These are phyloP conservation scores for Cladosporium cucumerinum DNA, from an alignment of 2,329 filamentous ascomycete species.

Conservation along the genomic window DNA sequence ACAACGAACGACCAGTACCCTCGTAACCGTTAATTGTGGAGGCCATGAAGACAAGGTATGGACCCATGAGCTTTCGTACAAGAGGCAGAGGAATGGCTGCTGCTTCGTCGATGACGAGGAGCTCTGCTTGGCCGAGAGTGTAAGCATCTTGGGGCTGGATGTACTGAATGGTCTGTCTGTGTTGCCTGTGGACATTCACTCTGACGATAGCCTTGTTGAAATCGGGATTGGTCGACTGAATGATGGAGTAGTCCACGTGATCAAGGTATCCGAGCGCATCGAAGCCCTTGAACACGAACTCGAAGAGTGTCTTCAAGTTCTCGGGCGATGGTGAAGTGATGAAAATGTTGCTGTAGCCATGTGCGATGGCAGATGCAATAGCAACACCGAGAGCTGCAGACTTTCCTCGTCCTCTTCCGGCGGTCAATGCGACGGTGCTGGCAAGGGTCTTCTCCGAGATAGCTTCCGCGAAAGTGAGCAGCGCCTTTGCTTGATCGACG, in stretches of 20 bases:
- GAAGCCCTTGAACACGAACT: constrained; percentile 98
- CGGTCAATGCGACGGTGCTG: constrained; percentile 90
- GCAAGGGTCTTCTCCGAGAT: constrained; percentile 93
- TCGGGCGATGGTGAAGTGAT: constrained; percentile 97
- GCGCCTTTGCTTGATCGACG: constrained; percentile 90
- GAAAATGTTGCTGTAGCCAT: constrained; percentile 99
- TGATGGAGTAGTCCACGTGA: constrained; percentile 95
- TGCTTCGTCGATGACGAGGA: constrained; percentile 95
- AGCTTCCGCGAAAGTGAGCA: constrained; percentile 94
- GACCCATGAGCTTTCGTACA: constrained; percentile 90
- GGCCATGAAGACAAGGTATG: constrained; percentile 97
- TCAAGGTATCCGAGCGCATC: constrained; percentile 91
- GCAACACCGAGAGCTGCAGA: constrained; percentile 93
- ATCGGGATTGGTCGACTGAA: constrained; percentile 95
- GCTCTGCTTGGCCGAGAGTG: constrained; percentile 87
- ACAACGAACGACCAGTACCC: constrained; percentile 90
- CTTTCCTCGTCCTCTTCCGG: constrained; percentile 91
- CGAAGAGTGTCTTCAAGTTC: constrained; percentile 96
- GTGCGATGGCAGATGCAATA: constrained; percentile 87
- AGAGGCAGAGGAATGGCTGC: constrained; percentile 92
- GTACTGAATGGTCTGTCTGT: constrained; percentile 97
- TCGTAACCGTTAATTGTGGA: constrained; percentile 99
- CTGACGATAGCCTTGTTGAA: constrained; percentile 99
- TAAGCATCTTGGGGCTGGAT: constrained; percentile 96
- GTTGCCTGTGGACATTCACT: constrained; percentile 91